Conservation (phyloP, 1,139 yeast genomes). For the Neolecta irregularis region DNA sequence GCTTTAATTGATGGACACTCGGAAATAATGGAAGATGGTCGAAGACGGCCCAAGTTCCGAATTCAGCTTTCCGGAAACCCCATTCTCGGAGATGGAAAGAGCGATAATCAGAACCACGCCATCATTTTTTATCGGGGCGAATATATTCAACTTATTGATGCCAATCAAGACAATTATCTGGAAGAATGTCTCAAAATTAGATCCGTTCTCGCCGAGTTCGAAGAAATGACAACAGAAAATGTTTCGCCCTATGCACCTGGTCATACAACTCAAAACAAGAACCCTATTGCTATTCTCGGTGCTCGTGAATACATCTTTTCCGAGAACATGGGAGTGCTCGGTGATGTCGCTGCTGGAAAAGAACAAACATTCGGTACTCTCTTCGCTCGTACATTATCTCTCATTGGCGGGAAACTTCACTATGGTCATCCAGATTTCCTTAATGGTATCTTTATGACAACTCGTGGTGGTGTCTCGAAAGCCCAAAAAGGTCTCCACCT, state of each 20-base stretch:
- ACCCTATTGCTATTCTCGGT: constrained; percentile 96
- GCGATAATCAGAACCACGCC: constrained; percentile 97
- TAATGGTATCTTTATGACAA: constrained; percentile 84
- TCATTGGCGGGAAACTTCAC: constrained; percentile 97
- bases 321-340: constrained; percentile 94
- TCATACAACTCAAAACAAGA: constrained; percentile 27
- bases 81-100: constrained; percentile 97
- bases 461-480: constrained; percentile 98
- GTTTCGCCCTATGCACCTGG: constrained; percentile 37
- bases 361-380: constrained; percentile 98
- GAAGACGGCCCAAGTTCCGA: constrained; percentile 97
- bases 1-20: constrained; percentile 97
- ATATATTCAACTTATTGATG: constrained; percentile 93
- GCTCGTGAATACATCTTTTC: constrained; percentile 99
- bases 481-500: constrained; percentile 97
- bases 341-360: constrained; percentile 99
- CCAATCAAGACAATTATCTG: constrained; percentile 93
- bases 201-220: constrained; percentile 93
- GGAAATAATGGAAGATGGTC: constrained; percentile 92
- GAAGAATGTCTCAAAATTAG: constrained; percentile 98
- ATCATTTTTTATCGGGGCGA: constrained; percentile 97
- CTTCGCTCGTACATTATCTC: constrained; percentile 94
- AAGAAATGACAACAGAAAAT: constrained; percentile 61
- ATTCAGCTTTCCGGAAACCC: constrained; percentile 97
- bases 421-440: constrained; percentile 99